These are phyloP conservation scores for Fomitiporia mediterranea DNA, from an alignment of 1,284 basidiomycete species.

Conservation along the genomic window DNA sequence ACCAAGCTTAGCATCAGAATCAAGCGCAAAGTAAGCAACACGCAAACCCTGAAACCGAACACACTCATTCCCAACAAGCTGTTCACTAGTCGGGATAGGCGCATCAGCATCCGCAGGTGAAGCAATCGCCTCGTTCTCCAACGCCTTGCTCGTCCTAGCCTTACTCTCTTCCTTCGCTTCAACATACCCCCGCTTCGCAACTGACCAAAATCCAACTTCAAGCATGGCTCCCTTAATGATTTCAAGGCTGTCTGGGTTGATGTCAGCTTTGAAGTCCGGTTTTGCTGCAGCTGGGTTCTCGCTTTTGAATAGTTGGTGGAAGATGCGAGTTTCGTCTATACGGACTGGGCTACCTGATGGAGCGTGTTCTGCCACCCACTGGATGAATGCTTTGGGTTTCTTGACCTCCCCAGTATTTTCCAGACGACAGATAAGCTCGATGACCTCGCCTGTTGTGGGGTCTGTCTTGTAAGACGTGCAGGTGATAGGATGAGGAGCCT, in stretches of 20 bases:
- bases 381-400: constrained; percentile 95
- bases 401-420: constrained; percentile 65
- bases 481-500: constrained; percentile 94
- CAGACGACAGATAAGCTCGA: constrained; percentile 75
- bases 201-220: constrained; percentile 86
- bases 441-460: constrained; percentile 63
- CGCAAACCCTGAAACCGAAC: constrained; percentile 96
- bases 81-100: constrained; percentile 70
- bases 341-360: constrained; percentile 75
- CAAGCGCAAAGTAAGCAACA: constrained; percentile 93
- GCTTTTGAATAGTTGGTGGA: constrained; percentile 91
- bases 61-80: constrained; percentile 88
- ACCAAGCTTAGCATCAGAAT: constrained; percentile 74
- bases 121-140: constrained; percentile 41
- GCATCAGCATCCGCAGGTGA: constrained; percentile 41
- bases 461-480: constrained; percentile 85
- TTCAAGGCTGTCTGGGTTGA: constrained; percentile 79
- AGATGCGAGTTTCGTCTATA: constrained; percentile 89
- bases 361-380: constrained; percentile 92
- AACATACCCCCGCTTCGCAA: constrained; percentile 67
- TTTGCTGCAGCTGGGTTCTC: constrained; percentile 78
- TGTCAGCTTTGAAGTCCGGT: constrained; percentile 70
- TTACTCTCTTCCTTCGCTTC: constrained; percentile 68
- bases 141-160: constrained; percentile 60
- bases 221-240: constrained; percentile 78